Base-by-base conservation (phyloP, 1,284 basidiomycete species). In the Cutaneotrichosporon sp. region DNA sequence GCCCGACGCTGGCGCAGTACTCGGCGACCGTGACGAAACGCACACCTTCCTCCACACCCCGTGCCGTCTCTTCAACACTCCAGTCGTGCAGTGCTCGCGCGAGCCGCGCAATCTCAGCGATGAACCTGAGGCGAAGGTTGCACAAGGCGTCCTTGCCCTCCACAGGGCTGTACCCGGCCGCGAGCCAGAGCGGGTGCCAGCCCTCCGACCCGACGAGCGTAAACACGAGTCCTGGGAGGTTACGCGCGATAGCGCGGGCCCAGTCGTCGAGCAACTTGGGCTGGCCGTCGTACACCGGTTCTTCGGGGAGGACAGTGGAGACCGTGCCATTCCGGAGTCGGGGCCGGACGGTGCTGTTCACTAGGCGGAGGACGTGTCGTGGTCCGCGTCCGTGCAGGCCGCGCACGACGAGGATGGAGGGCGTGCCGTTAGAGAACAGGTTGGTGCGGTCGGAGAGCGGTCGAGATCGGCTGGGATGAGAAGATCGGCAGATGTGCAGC, bases 131-230 rank as follows among this genome's bases (percentile, higher is more conserved):
- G 49, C 49, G 30, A 7, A 51, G 49, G 5, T 11, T 13, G 49
- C 22, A 26, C 21, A 10, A 13, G 22, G 9, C 16, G 49, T 11
- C 49, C 9, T 46, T 46, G 18, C 18, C 42, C 7, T 46, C 42
- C 42, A 18, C 42, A 4, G 16, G 16, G 11, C 11, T 5, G 49
- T 31, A 16, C 22, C 52, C 52, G 4, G 30, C 52, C 4, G 52
- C 30, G 8, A 53, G 52, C 52, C 52, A 53, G 9, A 53, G 52
- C 52, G 52, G 52, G 26, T 53, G 52, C 52, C 52, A 53, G 4
- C n/a, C 32, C n/a, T 53, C 52, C 5, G 31, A 14, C 11, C 52
- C 52, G 31, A 53, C 52, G 18, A 53, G 52, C 16, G 52, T 53
- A 14, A 53, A 53, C 18, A 53, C 52, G 31, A 31, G 30, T 4